Percentiles rank a stretch among this genome's conserved stretches.
Conservation (phyloP, 139 green algal genomes). For the Tetraselmis striata region DNA sequence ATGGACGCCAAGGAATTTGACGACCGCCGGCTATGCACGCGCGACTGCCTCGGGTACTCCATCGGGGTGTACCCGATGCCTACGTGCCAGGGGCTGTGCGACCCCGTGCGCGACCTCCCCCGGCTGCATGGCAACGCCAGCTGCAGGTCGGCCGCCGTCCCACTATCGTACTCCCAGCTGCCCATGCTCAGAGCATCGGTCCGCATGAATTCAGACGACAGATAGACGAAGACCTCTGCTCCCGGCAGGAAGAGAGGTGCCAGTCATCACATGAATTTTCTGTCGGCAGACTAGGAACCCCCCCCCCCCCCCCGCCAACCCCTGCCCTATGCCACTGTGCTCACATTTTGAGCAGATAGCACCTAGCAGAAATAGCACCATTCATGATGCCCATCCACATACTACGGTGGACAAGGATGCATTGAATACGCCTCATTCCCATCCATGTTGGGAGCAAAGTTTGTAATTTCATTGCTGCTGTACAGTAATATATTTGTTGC, state of each 20-base stretch:
- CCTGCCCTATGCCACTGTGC: too few relatives aligned
- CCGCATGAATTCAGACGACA: background rate
- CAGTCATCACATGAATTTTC: background rate
- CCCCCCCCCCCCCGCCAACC: background rate
- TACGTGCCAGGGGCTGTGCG: background rate
- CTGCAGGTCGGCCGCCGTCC: background rate
- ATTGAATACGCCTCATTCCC: too few relatives aligned
- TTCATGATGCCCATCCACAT: too few relatives aligned
- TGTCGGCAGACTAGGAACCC: background rate
- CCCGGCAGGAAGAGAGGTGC: background rate
- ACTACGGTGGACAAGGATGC: too few relatives aligned
- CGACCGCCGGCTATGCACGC: background rate
- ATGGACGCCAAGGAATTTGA: background rate
- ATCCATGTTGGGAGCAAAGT: too few relatives aligned
- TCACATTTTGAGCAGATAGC: too few relatives aligned
- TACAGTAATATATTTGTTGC: too few relatives aligned
- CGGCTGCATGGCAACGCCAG: background rate
- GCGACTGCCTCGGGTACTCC: background rate
- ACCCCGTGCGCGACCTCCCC: background rate
- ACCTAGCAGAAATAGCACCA: too few relatives aligned
- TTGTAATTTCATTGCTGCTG: too few relatives aligned
- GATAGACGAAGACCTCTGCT: background rate
- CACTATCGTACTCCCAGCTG: background rate
- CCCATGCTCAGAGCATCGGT: background rate
- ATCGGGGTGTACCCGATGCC: background rate